Evolutionary conservation across 2,329 filamentous ascomycete genomes (phyloP).

Genomic region (Pseudocercospora pini-densiflorae): DNA sequence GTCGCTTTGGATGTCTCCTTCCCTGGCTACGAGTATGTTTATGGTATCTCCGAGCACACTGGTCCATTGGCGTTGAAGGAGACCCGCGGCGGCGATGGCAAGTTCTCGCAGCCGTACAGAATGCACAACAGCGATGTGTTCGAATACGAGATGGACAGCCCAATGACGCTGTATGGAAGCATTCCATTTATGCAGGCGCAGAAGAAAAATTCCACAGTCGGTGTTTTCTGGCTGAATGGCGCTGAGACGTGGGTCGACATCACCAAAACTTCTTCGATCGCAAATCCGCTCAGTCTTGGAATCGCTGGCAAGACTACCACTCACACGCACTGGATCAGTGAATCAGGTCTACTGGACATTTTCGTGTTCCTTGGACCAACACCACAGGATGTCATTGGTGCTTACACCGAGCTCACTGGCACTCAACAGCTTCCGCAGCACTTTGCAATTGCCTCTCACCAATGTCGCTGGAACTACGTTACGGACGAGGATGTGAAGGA

Average conservation of each 20-base stretch:
- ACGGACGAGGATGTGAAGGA: constrained; percentile 97
- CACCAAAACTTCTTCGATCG: constrained; percentile 73
- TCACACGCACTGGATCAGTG: constrained; percentile 95
- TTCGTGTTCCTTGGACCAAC: constrained; percentile 94
- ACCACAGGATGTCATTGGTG: constrained; percentile 78
- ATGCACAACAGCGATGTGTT: constrained; percentile 98
- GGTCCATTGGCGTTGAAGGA: constrained; percentile 86
- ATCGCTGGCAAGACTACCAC: constrained; percentile 72
- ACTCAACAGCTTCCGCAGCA: constrained; percentile 90
- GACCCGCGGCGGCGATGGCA: constrained; percentile 84
- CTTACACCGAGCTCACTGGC: constrained; percentile 88
- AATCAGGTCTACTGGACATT: constrained; percentile 84
- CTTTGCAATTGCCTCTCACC: constrained; percentile 91
- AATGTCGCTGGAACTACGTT: constrained; percentile 99
- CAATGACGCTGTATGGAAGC: constrained; percentile 97
- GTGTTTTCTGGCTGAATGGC: constrained; percentile 95
- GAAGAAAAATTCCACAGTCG: constrained; percentile 88
- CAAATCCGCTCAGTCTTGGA: constrained; percentile 79
- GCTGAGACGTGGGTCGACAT: constrained; percentile 99
- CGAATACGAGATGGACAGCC: constrained; percentile 94
- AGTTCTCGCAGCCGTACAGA: constrained; percentile 87
- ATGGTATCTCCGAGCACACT: constrained; percentile 91
- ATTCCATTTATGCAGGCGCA: constrained; percentile 99
- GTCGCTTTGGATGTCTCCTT: constrained; percentile 91
- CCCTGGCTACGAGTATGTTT: constrained; percentile 88